These are phyloP conservation scores for Odontarrhena argentea DNA, from an alignment of 345 rosid species.

Conservation along the genomic window DNA sequence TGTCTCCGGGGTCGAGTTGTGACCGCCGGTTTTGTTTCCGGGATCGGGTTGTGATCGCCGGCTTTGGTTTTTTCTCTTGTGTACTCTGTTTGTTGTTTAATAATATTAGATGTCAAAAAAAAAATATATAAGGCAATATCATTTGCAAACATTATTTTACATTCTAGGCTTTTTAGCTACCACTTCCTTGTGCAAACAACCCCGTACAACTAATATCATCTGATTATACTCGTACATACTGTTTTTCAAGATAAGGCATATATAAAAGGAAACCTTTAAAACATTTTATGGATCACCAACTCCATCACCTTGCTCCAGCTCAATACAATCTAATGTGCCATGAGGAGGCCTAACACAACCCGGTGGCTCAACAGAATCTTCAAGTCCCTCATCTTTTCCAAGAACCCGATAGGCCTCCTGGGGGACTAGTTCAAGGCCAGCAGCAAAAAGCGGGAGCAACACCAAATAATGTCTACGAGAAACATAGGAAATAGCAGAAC, in stretches of 20 bases:
- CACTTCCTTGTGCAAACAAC: not conserved
- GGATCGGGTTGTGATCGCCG: too few species aligned
- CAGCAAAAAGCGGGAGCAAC: conserved; percentile 33
- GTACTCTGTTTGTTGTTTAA: too few species aligned
- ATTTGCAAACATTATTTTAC: too few species aligned
- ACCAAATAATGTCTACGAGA: conserved; percentile 27
- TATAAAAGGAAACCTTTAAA: not conserved
- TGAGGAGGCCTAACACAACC: not conserved
- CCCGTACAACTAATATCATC: conserved; percentile 2
- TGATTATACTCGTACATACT: conserved; percentile 10
- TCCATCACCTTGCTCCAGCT: not conserved
- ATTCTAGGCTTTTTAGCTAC: too few species aligned
- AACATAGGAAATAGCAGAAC: conserved; percentile 28
- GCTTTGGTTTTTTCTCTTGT: too few species aligned
- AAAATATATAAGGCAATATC: too few species aligned
- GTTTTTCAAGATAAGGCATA: not conserved
- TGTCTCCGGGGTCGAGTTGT: too few species aligned
- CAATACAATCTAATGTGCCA: conserved; percentile 4
- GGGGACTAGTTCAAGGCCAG: conserved; percentile 38
- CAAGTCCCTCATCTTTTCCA: not conserved
- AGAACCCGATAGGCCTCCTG: conserved; percentile 31
- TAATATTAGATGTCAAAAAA: too few species aligned
- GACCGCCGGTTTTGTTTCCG: too few species aligned
- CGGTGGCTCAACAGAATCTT: not conserved
- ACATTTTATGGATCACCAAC: conserved; percentile 1